Base-by-base conservation (phyloP, 148 eudicot species). In the Diospyros lotus region DNA sequence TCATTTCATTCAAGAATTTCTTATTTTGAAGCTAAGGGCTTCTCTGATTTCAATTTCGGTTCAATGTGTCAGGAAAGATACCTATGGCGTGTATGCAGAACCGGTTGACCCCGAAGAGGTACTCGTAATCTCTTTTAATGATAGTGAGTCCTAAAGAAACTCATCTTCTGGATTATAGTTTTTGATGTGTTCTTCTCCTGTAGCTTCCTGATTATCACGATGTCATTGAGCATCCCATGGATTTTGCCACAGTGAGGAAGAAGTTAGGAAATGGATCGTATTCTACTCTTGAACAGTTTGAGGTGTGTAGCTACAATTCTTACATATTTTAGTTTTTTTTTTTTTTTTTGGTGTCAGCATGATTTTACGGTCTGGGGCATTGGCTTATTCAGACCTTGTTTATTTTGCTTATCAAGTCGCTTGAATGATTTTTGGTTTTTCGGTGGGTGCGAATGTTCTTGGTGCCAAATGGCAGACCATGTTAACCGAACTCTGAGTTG, bases 21-120 rank as follows among this genome's bases (percentile, higher is more conserved):
- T 69, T 78, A 40, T 56, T 72, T 40, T 40, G 15, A 42, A 73
- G 62, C 42, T 70, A 18, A 50, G 55, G 55, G 50, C 4, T n/a
- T 71, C n/a, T 70, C 63, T 78, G 67, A 74, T 69, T 63, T 69
- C 73, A 11, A 61, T 67, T 59, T 84, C 64, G 53, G 80, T 87
- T 79, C 40, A 71, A 76, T 83, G 78, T 90, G 88, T 74, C 96
- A 95, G 98, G 91, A 95, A 92, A 81, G 98, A 95, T 76, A 92
- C 84, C 10, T 95, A 92, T 79, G 96, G 97, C 67, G 98, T 89
- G 65, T 95, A 86, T 81, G 90, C 98, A n/a, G 98, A 92, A 53
- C 97, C 98, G 0, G 97, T 92, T 72, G 97, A 92, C 85, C 96
- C 98, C 14, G 98, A 95, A 55, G 98, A 95, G 96, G 98, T 95